These are phyloP conservation scores for Coemansia asiatica DNA, from an alignment of 192 early-diverging fungal genomes.

Conservation along the genomic window DNA sequence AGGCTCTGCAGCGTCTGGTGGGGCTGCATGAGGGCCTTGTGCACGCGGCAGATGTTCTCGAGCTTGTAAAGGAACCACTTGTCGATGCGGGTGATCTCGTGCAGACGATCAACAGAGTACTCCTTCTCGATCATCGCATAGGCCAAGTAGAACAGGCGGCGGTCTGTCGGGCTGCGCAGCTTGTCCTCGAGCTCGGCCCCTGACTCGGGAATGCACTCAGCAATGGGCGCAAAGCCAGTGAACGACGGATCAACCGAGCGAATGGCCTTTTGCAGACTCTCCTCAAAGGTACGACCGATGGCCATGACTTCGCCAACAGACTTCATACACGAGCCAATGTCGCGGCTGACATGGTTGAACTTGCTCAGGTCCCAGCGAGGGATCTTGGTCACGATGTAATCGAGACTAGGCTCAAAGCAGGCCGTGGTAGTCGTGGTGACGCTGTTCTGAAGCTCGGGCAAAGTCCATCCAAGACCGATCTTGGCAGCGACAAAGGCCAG, in stretches of 20 bases:
- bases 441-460: conserved; percentile 90
- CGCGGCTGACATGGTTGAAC: conserved; percentile 90
- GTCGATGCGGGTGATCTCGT: conserved; percentile 89
- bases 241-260: conserved; percentile 83
- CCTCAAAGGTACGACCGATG: conserved; percentile 95
- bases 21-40: conserved; percentile 50
- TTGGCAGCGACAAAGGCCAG: conserved; percentile 98
- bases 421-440: conserved; percentile 95
- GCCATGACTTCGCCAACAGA: conserved; percentile 98
- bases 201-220: conserved; percentile 69
- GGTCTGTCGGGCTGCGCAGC: conserved; percentile 85
- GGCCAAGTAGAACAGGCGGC: conserved; percentile 87
- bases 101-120: conserved; percentile 89
- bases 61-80: conserved; percentile 98
- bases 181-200: conserved; percentile 80
- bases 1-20: conserved; percentile 60
- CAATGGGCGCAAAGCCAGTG: conserved; percentile 76
- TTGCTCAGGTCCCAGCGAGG: conserved; percentile 94
- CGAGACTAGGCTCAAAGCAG: conserved; percentile 95
- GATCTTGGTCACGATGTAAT: conserved; percentile 87
- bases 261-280: conserved; percentile 97
- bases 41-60: conserved; percentile 76
- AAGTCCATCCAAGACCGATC: conserved; percentile 86
- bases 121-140: conserved; percentile 80
- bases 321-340: conserved; percentile 92